Evolutionary conservation across 2,329 filamentous ascomycete genomes (phyloP).

Genomic region (Aspergillus intermedius): DNA sequence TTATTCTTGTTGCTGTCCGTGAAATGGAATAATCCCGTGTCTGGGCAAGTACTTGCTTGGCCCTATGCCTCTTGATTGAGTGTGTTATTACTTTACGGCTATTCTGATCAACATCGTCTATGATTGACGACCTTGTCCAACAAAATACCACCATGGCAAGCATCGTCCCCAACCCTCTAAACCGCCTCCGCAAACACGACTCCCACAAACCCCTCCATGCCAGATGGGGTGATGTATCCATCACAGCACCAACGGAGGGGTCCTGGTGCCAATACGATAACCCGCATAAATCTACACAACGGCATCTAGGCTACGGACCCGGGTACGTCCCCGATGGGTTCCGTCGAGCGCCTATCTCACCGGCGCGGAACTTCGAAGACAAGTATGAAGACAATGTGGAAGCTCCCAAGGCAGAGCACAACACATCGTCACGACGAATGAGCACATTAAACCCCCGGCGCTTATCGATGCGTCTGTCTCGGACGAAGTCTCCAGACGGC

Average conservation of each 20-base stretch:
- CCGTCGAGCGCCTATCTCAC: conserved; percentile 5
- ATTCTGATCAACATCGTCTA: neutral
- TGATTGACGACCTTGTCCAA: neutral
- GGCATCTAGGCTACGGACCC: conserved; percentile 18
- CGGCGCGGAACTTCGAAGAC: conserved; percentile 4
- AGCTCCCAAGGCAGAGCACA: conserved; percentile 4
- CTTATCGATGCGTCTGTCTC: conserved; percentile 23
- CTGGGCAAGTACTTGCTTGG: too few species aligned
- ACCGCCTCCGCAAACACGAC: conserved; percentile 24
- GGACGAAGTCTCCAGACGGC: conserved; percentile 5
- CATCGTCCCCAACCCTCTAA: conserved; percentile 14
- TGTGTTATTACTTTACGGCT: too few species aligned
- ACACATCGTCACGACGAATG: conserved; percentile 15
- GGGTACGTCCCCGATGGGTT: conserved; percentile 21
- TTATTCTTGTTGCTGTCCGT: too few species aligned
- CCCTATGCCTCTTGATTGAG: too few species aligned
- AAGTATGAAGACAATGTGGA: conserved; percentile 3
- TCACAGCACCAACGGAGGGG: conserved; percentile 32
- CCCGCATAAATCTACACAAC: conserved; percentile 15
- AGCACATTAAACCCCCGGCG: conserved; percentile 19
- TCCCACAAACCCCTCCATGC: conserved; percentile 25
- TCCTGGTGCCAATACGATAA: conserved; percentile 33
- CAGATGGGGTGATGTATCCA: conserved; percentile 34
- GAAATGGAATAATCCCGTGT: too few species aligned
- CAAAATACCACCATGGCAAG: neutral